Evolutionary conservation across 768 basidiomycete species (phyloP).

Genomic region (Hericium alpestre): DNA sequence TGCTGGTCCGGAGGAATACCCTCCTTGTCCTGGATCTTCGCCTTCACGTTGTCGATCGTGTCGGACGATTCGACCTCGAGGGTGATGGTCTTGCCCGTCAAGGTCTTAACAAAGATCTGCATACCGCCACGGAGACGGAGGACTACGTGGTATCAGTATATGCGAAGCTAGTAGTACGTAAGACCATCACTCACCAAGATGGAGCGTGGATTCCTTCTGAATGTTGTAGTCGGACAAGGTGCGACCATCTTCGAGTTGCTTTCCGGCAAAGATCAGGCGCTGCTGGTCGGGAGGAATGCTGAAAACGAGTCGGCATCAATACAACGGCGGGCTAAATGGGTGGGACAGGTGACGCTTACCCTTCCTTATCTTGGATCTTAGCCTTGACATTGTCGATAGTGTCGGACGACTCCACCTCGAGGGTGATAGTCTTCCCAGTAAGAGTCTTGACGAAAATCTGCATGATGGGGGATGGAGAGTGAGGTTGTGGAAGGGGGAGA

Average conservation of each 20-base stretch:
- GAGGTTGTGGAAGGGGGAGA: not conserved
- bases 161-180: no score
- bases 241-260: slow-evolving; percentile 77
- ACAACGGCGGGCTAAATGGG: no score
- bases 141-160: slow-evolving; percentile 20
- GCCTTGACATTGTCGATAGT: slow-evolving; percentile 66
- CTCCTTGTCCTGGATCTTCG: slow-evolving; percentile 96
- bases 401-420: slow-evolving; percentile 63
- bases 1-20: slow-evolving; percentile 94
- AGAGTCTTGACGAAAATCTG: slow-evolving; percentile 48
- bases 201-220: slow-evolving; percentile 52
- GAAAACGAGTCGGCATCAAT: not conserved
- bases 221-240: slow-evolving; percentile 64
- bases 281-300: slow-evolving; percentile 74
- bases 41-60: slow-evolving; percentile 96
- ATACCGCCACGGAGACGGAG: slow-evolving; percentile 43
- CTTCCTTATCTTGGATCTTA: slow-evolving; percentile 87
- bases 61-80: slow-evolving; percentile 96
- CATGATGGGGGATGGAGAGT: slow-evolving; percentile 21
- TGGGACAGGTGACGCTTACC: slow-evolving; percentile 29
- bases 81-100: slow-evolving; percentile 98
- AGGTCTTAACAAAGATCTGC: slow-evolving; percentile 99
- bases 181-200: slow-evolving; percentile 21
- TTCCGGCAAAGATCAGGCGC: slow-evolving; percentile 72
- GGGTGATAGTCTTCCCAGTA: slow-evolving; percentile 71